Base-by-base conservation (phyloP, 2,329 filamentous ascomycete species). In the Ceratocystis huliohia region DNA sequence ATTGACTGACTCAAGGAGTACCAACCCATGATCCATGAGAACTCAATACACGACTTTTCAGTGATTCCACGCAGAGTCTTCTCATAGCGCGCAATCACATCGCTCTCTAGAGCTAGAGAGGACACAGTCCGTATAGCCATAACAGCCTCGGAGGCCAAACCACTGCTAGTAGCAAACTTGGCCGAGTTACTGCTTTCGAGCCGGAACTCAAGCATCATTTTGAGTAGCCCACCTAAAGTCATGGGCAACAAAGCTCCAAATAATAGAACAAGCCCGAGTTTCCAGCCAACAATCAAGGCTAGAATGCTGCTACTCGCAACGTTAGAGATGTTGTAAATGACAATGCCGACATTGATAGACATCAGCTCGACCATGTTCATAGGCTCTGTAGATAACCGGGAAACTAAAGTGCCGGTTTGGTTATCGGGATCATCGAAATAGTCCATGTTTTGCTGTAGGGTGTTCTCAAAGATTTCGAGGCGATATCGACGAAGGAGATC, bases 361-460 rank as follows among this genome's bases (percentile, higher is more conserved):
- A 82, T 72, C 0, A 84, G 73, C 66, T 82, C 80, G 63, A 81
- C 77, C 1, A 83, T 73, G 6, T 77, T 80, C 3, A 80, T 77
- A 0, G 78, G 76, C 66, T 78, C 76, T 0, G 74, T 71, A 1
- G 75, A 73, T 0, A 78, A 68, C 10, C 75, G 71, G 0, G 75
- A 74, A 0, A 76, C 76, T 1, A 79, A 72, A 0, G 76, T 73
- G 0, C 77, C 77, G 1, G 76, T 76, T 56, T 72, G 73, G 46
- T 78, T 75, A 4, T 73, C 71, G 0, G 74, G 71, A 7, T 73
- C 67, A 69, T 79, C 77, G 67, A 78, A 79, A 70, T 79, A 79
- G 10, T 74, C 69, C 72, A 85, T 81, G 68, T 84, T 80, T 70
- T 85, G 82, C 22, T 78, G 76, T 5, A 85, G 74, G 1, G 82